These are phyloP conservation scores for Cucurbita argyrosperma DNA, from an alignment of 306 rosid species.

Conservation along the genomic window DNA sequence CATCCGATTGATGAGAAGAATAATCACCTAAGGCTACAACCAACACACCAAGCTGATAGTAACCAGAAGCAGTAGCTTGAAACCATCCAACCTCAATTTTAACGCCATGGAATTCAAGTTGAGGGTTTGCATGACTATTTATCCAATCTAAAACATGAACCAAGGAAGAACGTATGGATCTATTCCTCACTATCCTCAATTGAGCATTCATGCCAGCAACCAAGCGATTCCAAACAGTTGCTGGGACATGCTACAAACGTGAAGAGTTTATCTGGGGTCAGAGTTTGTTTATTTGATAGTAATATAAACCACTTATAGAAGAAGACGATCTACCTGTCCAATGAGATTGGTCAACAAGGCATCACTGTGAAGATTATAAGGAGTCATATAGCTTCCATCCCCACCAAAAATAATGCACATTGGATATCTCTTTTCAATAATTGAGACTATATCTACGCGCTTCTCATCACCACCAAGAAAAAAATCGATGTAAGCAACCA, in stretches of 20 bases:
- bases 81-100: constrained; percentile 93
- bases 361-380: constrained; percentile 85
- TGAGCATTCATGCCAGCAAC: constrained; percentile 95
- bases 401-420: constrained; percentile 99
- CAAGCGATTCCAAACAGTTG: constrained; percentile 93
- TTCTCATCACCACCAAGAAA: constrained; percentile 98
- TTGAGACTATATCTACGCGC: constrained; percentile 80
- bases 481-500: constrained; percentile 92
- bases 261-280: constrained; percentile 2
- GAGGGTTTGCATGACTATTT: constrained; percentile 84
- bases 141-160: constrained; percentile 71
- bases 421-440: constrained; percentile 89
- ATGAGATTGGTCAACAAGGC: constrained; percentile 78
- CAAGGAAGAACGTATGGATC: constrained; percentile 71
- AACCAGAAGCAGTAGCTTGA: constrained; percentile 99
- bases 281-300: constrained; percentile 8
- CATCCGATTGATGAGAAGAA: constrained; percentile 32
- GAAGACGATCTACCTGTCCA: constrained; percentile 56
- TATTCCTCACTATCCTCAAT: constrained; percentile 73
- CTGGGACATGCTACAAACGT: constrained; percentile 76
- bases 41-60: constrained; percentile 93
- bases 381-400: constrained; percentile 90
- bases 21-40: constrained; percentile 59
- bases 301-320: constrained; percentile 4
- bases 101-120: constrained; percentile 93